Percentiles rank a stretch among this genome's conserved stretches.
Evolutionary conservation across 345 rosid species (phyloP).

Genomic region (Carallia pectinifolia): DNA sequence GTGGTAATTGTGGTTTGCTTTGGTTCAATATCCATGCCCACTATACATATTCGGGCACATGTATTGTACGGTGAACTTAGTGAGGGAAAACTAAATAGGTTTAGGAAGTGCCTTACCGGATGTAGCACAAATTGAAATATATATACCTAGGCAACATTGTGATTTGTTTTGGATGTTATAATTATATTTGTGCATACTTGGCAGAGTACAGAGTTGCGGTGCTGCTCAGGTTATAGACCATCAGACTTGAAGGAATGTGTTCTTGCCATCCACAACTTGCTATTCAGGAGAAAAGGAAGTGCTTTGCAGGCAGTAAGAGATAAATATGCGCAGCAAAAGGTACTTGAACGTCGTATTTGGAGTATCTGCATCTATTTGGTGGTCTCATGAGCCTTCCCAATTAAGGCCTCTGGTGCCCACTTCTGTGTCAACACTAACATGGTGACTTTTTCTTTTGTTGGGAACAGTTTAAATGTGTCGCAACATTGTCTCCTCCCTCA

Average conservation of each 20-base stretch:
- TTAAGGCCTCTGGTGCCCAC: neutral
- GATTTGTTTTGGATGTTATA: neutral
- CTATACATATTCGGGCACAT: too few species aligned
- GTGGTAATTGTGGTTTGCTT: neutral
- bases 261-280: constrained; percentile 19
- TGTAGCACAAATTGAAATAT: neutral
- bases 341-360: neutral
- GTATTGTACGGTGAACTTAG: neutral
- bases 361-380: neutral
- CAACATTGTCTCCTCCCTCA: constrained; percentile 8
- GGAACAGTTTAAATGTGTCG: constrained; percentile 17
- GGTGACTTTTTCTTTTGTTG: neutral
- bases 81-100: neutral
- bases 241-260: constrained; percentile 27
- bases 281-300: constrained; percentile 15
- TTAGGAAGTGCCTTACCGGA: neutral
- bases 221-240: constrained; percentile 19
- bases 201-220: constrained; percentile 22
- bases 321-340: constrained; percentile 23
- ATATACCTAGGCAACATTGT: neutral
- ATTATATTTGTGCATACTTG: neutral
- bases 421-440: neutral
- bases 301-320: constrained; percentile 13
- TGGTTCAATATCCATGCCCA: too few species aligned
- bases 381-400: too few species aligned